Evolutionary conservation across 1,139 yeast species (phyloP).

Genomic region (Geotrichum phurueaensis): DNA sequence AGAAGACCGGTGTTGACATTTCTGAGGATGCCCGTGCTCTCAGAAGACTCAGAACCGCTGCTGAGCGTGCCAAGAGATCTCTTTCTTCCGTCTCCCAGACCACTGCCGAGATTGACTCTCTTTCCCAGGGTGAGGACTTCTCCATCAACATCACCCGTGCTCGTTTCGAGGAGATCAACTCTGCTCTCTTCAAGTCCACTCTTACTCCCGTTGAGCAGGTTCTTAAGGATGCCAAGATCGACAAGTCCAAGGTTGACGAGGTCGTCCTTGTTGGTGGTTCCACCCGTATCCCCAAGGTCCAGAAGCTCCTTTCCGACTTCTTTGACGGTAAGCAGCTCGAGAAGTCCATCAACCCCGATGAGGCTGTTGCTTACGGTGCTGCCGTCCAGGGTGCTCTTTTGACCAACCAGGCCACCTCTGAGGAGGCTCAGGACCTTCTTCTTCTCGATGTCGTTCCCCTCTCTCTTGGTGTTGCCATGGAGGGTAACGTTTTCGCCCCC

Average conservation of each 20-base stretch:
- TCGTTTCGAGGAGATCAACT: slow-evolving; percentile 84
- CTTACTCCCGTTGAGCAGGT: slow-evolving; percentile 83
- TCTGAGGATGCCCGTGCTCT: slow-evolving; percentile 73
- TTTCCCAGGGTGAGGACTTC: slow-evolving; percentile 77
- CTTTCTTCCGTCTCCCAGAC: slow-evolving; percentile 83
- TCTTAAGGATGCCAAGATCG: slow-evolving; percentile 71
- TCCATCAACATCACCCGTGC: slow-evolving; percentile 81
- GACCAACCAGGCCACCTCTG: slow-evolving; percentile 96
- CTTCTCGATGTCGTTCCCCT: slow-evolving; percentile 98
- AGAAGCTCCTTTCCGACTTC: slow-evolving; percentile 78
- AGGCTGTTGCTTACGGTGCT: slow-evolving; percentile 98
- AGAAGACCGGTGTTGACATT: slow-evolving; percentile 74
- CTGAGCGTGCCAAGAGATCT: slow-evolving; percentile 90
- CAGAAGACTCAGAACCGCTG: slow-evolving; percentile 85
- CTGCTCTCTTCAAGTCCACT: slow-evolving; percentile 77
- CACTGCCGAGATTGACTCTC: slow-evolving; percentile 78
- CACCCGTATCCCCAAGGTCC: slow-evolving; percentile 91
- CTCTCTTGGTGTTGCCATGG: slow-evolving; percentile 99
- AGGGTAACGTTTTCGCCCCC: slow-evolving; percentile 98
- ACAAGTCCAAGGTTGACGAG: slow-evolving; percentile 75
- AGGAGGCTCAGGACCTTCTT: slow-evolving; percentile 94
- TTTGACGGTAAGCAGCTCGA: slow-evolving; percentile 88
- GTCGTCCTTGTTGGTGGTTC: slow-evolving; percentile 90
- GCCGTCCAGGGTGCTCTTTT: slow-evolving; percentile 99
- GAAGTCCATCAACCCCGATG: slow-evolving; percentile 83